phyloP scores from a whole-genome alignment of 139 green algal genomes.

The Chlamydomonas sp. region DNA sequence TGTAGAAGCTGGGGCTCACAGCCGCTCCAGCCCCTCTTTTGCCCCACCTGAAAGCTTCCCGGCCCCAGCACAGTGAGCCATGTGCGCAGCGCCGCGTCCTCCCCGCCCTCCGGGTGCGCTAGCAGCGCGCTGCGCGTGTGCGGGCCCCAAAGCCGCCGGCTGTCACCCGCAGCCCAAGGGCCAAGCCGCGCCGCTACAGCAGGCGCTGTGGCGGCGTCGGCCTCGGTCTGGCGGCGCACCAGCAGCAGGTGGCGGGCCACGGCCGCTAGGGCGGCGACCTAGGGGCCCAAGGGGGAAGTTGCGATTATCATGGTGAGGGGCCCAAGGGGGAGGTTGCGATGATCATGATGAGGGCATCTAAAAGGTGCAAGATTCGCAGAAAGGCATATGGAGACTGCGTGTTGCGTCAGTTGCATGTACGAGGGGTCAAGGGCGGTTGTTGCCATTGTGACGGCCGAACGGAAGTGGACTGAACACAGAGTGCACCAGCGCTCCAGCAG shows the following conservation, averaged over 20 bases:
- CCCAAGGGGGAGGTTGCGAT: neutral
- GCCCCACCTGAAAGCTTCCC: constrained; percentile 25
- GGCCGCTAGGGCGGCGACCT: constrained; percentile 47
- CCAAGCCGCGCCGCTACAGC: neutral
- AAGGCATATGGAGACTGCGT: no score
- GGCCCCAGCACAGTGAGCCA: constrained; percentile 20
- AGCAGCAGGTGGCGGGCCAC: constrained; percentile 51
- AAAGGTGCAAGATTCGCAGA: no score
- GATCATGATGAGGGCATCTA: neutral
- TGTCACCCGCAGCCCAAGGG: constrained; percentile 16
- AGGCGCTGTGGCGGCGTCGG: neutral
- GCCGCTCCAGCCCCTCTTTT: no score
- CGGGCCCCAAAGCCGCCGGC: constrained; percentile 40
- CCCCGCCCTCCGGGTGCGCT: constrained; percentile 26
- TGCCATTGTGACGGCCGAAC: no score
- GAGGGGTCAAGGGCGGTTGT: no score
- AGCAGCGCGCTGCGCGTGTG: constrained; percentile 4
- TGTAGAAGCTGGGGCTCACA: no score
- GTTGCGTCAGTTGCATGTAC: no score
- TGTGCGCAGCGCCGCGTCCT: constrained; percentile 27
- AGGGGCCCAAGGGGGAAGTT: neutral
- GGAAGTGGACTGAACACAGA: no score
- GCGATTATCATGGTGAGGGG: neutral
- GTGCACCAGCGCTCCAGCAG: no score
- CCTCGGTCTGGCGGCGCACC: constrained; percentile 19